A percentile compares a stretch with the other conserved stretches of the same genome.
Evolutionary conservation across 768 basidiomycete genomes (phyloP).

Genomic region (Pleurotus djamor): DNA sequence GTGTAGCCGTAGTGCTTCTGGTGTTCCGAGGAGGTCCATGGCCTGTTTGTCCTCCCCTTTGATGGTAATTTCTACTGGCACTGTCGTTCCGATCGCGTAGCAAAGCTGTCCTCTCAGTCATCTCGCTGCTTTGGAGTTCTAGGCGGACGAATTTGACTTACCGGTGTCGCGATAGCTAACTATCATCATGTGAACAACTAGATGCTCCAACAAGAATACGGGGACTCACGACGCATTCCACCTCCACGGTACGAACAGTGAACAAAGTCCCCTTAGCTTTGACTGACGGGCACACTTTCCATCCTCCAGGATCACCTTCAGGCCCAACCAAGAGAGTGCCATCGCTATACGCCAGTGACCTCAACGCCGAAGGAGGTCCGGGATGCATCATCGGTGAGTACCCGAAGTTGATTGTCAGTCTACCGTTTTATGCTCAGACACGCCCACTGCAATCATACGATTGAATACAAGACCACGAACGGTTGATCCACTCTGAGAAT

Average conservation of each 20-base stretch:
- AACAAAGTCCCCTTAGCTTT: slow-evolving; percentile 30
- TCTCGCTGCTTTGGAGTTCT: background rate
- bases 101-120: slow-evolving; percentile 29
- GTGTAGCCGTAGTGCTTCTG: slow-evolving; percentile 35
- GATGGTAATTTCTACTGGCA: slow-evolving; percentile 50
- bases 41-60: slow-evolving; percentile 41
- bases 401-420: slow-evolving; percentile 25
- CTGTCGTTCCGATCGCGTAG: slow-evolving; percentile 47
- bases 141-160: slow-evolving; percentile 16
- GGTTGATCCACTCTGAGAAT: slow-evolving; percentile 47
- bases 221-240: slow-evolving; percentile 28
- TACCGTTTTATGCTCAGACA: slow-evolving; percentile 7
- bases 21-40: slow-evolving; percentile 44
- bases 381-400: slow-evolving; percentile 30
- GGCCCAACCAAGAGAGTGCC: slow-evolving; percentile 28
- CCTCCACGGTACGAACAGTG: slow-evolving; percentile 24
- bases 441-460: too few species aligned
- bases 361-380: slow-evolving; percentile 30
- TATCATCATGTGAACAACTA: slow-evolving; percentile 13
- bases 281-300: slow-evolving; percentile 27
- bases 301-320: slow-evolving; percentile 32
- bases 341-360: slow-evolving; percentile 31
- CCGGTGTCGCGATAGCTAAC: slow-evolving; percentile 50
- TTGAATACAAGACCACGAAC: slow-evolving; percentile 26
- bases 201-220: background rate